Conservation (phyloP, 2,329 filamentous ascomycete species). For the Chaetomium strumarium region DNA sequence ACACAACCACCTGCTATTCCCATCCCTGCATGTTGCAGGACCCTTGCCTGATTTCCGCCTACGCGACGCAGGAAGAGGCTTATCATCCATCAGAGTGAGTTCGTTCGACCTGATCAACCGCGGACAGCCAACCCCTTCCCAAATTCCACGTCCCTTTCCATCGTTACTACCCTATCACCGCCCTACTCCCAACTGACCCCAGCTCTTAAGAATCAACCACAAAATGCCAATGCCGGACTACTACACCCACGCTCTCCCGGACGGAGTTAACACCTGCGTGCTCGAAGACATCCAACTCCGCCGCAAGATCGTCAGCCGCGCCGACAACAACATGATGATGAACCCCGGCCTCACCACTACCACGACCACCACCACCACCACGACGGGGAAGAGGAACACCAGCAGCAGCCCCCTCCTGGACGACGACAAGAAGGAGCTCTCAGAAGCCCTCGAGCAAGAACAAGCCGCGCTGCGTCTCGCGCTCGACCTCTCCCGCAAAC, state of each 20-base stretch:
- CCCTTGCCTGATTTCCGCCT: not conserved
- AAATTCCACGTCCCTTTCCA: no score
- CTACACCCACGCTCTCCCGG: not conserved
- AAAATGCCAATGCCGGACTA: not conserved
- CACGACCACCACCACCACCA: not conserved
- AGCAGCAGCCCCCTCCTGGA: no score
- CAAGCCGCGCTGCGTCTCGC: not conserved
- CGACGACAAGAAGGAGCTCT: no score
- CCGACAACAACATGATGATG: not conserved
- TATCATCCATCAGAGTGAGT: not conserved
- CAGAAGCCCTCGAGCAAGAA: not conserved
- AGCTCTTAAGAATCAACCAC: not conserved
- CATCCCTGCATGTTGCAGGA: not conserved
- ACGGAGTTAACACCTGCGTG: not conserved
- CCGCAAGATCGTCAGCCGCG: not conserved
- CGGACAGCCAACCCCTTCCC: not conserved
- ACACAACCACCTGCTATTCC: not conserved
- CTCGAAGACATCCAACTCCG: constrained; percentile 3
- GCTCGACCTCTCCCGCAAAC: not conserved
- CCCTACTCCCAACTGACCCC: no score
- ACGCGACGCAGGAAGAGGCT: not conserved
- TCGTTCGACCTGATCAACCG: not conserved
- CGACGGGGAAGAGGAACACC: not conserved
- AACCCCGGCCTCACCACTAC: not conserved
- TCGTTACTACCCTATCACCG: not conserved